Evolutionary conservation across 495 filamentous ascomycete species (phyloP), one percentile per base, ranked within the genome.

Genomic region (Talaromyces stipitatus): DNA sequence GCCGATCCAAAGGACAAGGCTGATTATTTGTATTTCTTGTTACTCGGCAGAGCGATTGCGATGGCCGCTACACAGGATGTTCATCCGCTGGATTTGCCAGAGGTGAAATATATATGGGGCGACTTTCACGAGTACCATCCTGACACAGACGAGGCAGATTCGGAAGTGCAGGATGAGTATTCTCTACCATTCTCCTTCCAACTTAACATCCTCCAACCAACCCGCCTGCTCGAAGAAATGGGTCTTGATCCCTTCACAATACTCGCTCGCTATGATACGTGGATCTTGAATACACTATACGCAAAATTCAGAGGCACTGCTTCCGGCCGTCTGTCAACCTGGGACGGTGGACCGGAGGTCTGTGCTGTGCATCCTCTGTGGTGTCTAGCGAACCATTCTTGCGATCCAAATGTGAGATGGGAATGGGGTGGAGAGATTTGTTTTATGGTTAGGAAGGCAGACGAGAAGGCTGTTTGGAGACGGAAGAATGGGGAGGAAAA

Each of bases 41-140:
- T 95, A 0, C 73, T 94, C 5, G 82, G 83, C 14, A 90, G 95
- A 4, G 78, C 90, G 0, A 72, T 97, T 20, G 91, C 94, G 41
- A 89, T 97, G 81, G 81, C 94, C 0, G 79, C 85, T 27, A 90
- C 90, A n/a, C 89, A 92, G 66, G 79, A 84, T 18, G 68, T 81
- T 4, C 89, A 98, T 63, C 90, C 95, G 1, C 80, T 97, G 12
- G 87, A 94, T 1, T 80, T 97, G 0, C 78, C 80, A 0, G 88
- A 95, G 62, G 80, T 94, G 28, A 92, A 92, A 63, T 96, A 91
- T 70, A 92, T 97, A 58, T 97, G 95, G 86, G 95, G 92, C n/a
- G 94, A 86, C 65, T 88, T 85, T 68, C 71, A 72, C 54, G 65
- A 74, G 12, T 68, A 64, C 50, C 60, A 70, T 57, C 16, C 56